Conservation (phyloP, 495 filamentous ascomycete genomes). For the Xylaria scruposa region DNA sequence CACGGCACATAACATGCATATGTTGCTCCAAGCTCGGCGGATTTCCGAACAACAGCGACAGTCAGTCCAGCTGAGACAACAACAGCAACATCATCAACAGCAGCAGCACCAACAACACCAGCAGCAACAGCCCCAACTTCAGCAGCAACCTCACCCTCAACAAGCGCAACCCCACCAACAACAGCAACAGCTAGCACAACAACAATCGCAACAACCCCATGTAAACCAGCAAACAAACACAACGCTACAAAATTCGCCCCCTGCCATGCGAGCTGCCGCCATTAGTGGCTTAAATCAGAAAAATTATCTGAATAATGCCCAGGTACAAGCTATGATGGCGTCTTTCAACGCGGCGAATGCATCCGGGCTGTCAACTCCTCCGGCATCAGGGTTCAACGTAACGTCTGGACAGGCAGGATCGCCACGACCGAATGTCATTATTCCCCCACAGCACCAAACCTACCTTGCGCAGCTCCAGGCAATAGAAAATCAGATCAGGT, state of each 20-base stretch:
- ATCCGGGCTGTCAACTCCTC: constrained; percentile 48
- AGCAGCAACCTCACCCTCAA: constrained; percentile 38
- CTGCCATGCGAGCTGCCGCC: constrained; percentile 51
- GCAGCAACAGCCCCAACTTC: constrained; percentile 43
- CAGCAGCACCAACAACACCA: constrained; percentile 51
- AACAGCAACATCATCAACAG: constrained; percentile 48
- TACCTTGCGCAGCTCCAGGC: constrained; percentile 52
- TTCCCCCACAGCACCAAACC: constrained; percentile 40
- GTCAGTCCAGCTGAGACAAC: constrained; percentile 56
- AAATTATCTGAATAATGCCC: constrained; percentile 51
- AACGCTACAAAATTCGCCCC: constrained; percentile 46
- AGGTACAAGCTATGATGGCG: constrained; percentile 52
- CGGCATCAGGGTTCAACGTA: constrained; percentile 46
- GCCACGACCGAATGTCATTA: constrained; percentile 43
- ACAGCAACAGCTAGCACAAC: constrained; percentile 45
- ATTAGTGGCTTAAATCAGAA: constrained; percentile 61
- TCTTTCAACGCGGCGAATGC: constrained; percentile 47
- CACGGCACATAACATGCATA: constrained; percentile 63
- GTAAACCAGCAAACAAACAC: constrained; percentile 39
- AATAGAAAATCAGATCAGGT: constrained; percentile 46
- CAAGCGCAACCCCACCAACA: constrained; percentile 40
- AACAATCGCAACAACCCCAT: constrained; percentile 48
- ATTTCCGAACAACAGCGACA: constrained; percentile 70
- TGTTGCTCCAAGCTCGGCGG: constrained; percentile 63
- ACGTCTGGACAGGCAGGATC: constrained; percentile 45